These are phyloP conservation scores for Cercospora sesami DNA, from an alignment of 2,329 filamentous ascomycete species.

Conservation along the genomic window DNA sequence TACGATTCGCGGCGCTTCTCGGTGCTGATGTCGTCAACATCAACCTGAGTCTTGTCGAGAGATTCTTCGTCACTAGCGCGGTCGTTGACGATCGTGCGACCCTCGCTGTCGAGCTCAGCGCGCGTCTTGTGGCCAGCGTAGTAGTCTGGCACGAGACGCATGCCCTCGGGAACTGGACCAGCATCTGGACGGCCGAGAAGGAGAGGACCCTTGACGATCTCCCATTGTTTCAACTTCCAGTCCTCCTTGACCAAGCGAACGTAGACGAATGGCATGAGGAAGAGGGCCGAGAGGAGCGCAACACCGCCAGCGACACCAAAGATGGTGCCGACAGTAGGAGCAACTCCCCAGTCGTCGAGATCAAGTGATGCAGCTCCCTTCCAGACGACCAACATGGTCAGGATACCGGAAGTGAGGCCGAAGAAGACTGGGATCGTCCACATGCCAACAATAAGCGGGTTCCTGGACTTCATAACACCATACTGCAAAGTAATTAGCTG, in stretches of 20 bases:
- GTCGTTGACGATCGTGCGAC: constrained; percentile 27
- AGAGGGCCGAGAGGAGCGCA: constrained; percentile 51
- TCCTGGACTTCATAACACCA: constrained; percentile 48
- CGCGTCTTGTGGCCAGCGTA: constrained; percentile 44
- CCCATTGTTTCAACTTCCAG: constrained; percentile 58
- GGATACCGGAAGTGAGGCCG: constrained; percentile 47
- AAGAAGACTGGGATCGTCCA: constrained; percentile 52
- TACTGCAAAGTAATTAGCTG: constrained; percentile 37
- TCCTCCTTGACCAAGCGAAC: constrained; percentile 61
- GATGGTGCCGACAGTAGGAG: constrained; percentile 55
- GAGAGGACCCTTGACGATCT: constrained; percentile 53
- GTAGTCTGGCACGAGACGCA: constrained; percentile 27
- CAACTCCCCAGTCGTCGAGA: constrained; percentile 45
- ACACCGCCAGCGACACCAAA: constrained; percentile 55
- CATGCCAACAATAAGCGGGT: constrained; percentile 52
- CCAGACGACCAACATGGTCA: constrained; percentile 59
- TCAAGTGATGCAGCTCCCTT: constrained; percentile 50
- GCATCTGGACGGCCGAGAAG: constrained; percentile 25
- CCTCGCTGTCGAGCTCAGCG: constrained; percentile 49
- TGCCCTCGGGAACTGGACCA: constrained; percentile 13
- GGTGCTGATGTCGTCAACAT: constrained; percentile 14
- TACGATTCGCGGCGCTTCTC: constrained; percentile 15
- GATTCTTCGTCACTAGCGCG: constrained; percentile 20
- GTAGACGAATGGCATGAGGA: constrained; percentile 62
- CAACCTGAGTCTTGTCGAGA: constrained; percentile 8